phyloP scores from a whole-genome alignment of 2,329 filamentous ascomycete genomes.

The Stenocarpella maydis region DNA sequence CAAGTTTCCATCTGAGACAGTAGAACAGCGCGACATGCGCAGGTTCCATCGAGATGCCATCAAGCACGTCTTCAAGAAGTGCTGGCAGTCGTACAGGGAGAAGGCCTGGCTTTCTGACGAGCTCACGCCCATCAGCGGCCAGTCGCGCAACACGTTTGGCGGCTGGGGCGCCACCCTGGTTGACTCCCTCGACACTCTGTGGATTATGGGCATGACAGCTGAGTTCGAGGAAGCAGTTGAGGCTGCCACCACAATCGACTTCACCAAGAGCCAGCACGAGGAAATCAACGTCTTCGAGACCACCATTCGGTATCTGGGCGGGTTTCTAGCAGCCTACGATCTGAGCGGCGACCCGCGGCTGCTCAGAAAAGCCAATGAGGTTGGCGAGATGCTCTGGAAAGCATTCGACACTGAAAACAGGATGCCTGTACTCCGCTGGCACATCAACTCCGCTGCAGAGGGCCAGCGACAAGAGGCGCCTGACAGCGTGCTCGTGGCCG shows the following conservation, averaged over 20 bases:
- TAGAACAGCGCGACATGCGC: not conserved
- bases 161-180: constrained; percentile 35
- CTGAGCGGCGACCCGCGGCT: constrained; percentile 45
- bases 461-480: constrained; percentile 39
- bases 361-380: constrained; percentile 49
- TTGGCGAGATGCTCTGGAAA: constrained; percentile 49
- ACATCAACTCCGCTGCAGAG: constrained; percentile 37
- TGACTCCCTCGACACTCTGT: constrained; percentile 34
- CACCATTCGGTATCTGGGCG: constrained; percentile 40
- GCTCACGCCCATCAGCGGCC: constrained; percentile 24
- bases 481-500: constrained; percentile 40
- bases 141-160: constrained; percentile 29
- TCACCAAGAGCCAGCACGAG: constrained; percentile 25
- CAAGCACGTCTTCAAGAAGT: constrained; percentile 26
- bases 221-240: constrained; percentile 31
- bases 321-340: constrained; percentile 34
- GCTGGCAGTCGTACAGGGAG: constrained; percentile 30
- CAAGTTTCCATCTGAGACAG: constrained; percentile 20
- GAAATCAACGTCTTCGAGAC: constrained; percentile 45
- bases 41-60: constrained; percentile 29
- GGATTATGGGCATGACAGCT: constrained; percentile 33
- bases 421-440: constrained; percentile 44
- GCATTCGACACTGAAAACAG: constrained; percentile 45
- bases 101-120: constrained; percentile 32
- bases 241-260: constrained; percentile 28